Conservation (phyloP, 1,139 yeast genomes). For the Taiozyma sp. region DNA sequence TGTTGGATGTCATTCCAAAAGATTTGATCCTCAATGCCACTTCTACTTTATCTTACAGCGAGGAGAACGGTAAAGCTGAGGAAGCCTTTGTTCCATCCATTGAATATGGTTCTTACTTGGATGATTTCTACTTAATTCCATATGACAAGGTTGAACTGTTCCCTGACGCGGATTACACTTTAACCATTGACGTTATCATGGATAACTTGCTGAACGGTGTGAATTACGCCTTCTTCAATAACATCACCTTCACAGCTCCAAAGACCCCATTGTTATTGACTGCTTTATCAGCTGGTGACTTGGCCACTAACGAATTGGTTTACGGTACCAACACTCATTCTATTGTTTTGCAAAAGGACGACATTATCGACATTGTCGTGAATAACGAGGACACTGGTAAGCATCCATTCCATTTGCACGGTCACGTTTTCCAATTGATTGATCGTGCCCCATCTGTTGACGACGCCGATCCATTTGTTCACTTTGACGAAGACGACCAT, state of each 20-base stretch:
- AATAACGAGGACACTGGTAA: constrained; percentile 73
- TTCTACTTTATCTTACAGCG: constrained; percentile 60
- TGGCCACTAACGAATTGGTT: constrained; percentile 48
- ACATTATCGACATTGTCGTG: constrained; percentile 59
- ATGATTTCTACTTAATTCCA: constrained; percentile 67
- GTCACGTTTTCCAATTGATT: constrained; percentile 70
- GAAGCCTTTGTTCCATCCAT: constrained; percentile 41
- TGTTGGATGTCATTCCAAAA: constrained; percentile 70
- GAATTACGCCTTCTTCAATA: constrained; percentile 89
- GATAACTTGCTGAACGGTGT: constrained; percentile 77
- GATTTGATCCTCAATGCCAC: constrained; percentile 68
- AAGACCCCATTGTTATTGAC: constrained; percentile 79
- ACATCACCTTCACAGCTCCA: constrained; percentile 70
- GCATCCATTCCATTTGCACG: constrained; percentile 90
- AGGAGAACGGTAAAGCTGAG: constrained; percentile 39
- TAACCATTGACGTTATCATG: constrained; percentile 69
- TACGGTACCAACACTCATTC: constrained; percentile 83
- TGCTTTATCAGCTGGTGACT: constrained; percentile 65
- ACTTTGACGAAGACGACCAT: constrained; percentile 46
- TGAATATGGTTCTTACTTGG: constrained; percentile 44
- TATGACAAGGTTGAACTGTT: constrained; percentile 42
- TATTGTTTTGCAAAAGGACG: constrained; percentile 64
- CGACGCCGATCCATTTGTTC: constrained; percentile 43
- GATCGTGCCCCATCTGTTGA: constrained; percentile 50
- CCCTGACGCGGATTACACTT: constrained; percentile 62